A percentile compares a stretch with the other conserved stretches of the same genome.
Evolutionary conservation across 805 yeast species (phyloP).

Genomic region (Candida ovalis): DNA sequence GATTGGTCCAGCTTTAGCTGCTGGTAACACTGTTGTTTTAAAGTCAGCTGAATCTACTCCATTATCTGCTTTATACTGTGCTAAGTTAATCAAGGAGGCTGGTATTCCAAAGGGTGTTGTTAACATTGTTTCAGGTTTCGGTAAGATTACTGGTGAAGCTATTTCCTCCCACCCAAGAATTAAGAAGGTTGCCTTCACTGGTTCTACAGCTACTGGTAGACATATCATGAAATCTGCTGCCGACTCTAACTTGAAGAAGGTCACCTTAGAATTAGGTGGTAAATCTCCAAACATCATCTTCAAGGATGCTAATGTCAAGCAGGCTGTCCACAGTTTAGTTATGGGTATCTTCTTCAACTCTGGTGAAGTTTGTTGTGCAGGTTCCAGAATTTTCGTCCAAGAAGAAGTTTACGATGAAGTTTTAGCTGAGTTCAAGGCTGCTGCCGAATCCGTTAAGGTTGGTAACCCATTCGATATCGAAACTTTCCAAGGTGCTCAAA

Average conservation of each 20-base stretch:
- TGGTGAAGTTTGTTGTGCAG: slow-evolving; percentile 82
- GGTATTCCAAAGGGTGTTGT: slow-evolving; percentile 76
- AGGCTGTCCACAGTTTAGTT: slow-evolving; percentile 46
- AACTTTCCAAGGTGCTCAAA: slow-evolving; percentile 75
- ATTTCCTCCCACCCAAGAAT: slow-evolving; percentile 65
- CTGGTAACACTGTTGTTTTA: slow-evolving; percentile 70
- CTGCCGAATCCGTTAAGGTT: slow-evolving; percentile 57
- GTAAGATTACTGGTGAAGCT: slow-evolving; percentile 68
- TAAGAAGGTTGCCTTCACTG: slow-evolving; percentile 77
- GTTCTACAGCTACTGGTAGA: slow-evolving; percentile 75
- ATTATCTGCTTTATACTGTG: slow-evolving; percentile 63
- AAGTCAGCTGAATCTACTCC: slow-evolving; percentile 81
- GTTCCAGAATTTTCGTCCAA: slow-evolving; percentile 75
- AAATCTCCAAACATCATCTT: slow-evolving; percentile 76
- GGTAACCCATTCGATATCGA: slow-evolving; percentile 73
- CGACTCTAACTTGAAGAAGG: slow-evolving; percentile 69
- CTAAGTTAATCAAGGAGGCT: slow-evolving; percentile 58
- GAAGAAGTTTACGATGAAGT: slow-evolving; percentile 66
- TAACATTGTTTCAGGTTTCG: slow-evolving; percentile 72
- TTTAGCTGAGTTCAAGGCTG: slow-evolving; percentile 52
- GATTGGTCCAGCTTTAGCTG: slow-evolving; percentile 72
- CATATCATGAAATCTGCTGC: slow-evolving; percentile 67
- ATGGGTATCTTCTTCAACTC: slow-evolving; percentile 74
- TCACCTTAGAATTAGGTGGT: slow-evolving; percentile 81
- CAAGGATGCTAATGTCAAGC: slow-evolving; percentile 59